Evolutionary conservation across 148 eudicot genomes (phyloP).

Genomic region (Amaranthus cruentus): DNA sequence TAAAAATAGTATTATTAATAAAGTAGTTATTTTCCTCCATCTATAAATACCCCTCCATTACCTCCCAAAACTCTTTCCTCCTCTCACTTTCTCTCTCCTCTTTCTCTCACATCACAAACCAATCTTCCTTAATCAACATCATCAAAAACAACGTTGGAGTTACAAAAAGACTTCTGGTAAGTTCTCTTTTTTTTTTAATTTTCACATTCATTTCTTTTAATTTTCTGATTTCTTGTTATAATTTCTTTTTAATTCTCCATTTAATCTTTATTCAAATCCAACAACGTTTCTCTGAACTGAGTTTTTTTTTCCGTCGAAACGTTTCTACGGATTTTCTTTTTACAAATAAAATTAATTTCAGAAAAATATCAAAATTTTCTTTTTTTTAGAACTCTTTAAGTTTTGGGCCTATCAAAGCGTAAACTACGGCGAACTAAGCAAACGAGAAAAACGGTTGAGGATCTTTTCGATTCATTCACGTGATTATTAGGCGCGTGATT

Average conservation of each 20-base stretch:
- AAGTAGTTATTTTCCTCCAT: background rate
- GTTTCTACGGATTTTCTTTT: background rate
- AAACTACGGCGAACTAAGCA: slow-evolving; percentile 13
- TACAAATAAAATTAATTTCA: background rate
- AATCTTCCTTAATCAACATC: background rate
- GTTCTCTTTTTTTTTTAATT: background rate
- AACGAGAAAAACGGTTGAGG: slow-evolving; percentile 18
- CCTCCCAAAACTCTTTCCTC: background rate
- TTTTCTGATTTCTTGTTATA: background rate
- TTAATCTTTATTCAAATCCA: no score
- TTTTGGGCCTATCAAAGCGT: slow-evolving; percentile 13
- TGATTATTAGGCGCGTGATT: background rate
- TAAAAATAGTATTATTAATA: background rate
- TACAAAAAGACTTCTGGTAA: slow-evolving; percentile 3
- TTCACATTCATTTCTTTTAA: background rate
- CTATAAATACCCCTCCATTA: slow-evolving; percentile 14
- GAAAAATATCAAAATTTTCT: background rate
- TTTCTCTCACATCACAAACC: background rate
- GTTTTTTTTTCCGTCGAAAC: background rate
- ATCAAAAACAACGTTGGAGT: background rate
- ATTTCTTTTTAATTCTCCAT: no score
- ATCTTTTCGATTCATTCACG: slow-evolving; percentile 7
- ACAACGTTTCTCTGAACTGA: no score
- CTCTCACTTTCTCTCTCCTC: background rate
- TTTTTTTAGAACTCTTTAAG: background rate